Evolutionary conservation across 345 rosid genomes (phyloP).

Genomic region (Euphorbia lathyris): DNA sequence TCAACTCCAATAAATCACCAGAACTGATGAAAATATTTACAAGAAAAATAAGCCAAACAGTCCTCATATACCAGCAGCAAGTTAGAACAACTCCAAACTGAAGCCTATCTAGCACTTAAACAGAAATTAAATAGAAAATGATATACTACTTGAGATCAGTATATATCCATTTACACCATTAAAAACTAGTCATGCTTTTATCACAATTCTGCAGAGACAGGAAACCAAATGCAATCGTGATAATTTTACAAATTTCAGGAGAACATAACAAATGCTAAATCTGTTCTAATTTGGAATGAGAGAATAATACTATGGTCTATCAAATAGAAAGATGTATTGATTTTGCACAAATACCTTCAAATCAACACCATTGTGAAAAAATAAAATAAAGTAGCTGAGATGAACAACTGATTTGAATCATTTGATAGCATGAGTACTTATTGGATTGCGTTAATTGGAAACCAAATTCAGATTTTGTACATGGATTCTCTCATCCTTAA

Average conservation of each 20-base stretch:
- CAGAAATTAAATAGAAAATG: background rate
- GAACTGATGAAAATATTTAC: background rate
- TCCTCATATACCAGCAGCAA: background rate
- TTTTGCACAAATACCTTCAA: background rate
- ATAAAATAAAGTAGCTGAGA: too few species aligned
- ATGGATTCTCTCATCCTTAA: background rate
- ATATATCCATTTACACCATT: background rate
- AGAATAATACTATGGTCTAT: background rate
- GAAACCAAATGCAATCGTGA: background rate
- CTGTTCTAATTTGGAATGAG: background rate
- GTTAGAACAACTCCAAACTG: background rate
- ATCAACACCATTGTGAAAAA: background rate
- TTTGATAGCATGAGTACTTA: background rate
- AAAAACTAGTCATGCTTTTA: background rate
- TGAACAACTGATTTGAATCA: background rate
- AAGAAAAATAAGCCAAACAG: conserved; percentile 1
- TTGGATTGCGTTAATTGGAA: background rate
- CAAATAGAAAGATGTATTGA: background rate
- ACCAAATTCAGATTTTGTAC: background rate
- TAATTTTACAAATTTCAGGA: background rate
- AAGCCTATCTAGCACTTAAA: background rate
- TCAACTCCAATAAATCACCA: background rate
- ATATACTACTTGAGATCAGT: background rate
- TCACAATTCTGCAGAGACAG: background rate
- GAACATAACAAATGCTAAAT: background rate